Evolutionary conservation across 2,329 filamentous ascomycete species (phyloP), one percentile per base, ranked within the genome.

Genomic region (Chrysosporium keratinophilum): DNA sequence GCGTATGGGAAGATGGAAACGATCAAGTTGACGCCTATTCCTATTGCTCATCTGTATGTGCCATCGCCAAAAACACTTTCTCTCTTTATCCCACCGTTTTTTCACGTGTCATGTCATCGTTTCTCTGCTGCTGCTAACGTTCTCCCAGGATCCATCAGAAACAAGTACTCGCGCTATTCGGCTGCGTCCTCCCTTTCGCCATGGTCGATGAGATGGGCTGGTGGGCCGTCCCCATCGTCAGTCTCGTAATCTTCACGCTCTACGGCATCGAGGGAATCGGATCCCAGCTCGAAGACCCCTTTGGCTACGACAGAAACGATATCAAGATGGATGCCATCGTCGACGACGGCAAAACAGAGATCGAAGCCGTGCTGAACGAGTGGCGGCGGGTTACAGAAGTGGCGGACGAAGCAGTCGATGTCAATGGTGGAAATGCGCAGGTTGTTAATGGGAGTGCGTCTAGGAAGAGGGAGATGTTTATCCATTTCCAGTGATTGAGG

Each of bases 241-340:
- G 74, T 1, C 73, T 84, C 11, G 76, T 84, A 3, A 76, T 77
- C 2, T 84, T 84, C 60, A 83, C 81, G 0, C 68, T 84, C 1
- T 84, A 84, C 56, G 80, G 79, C 0, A 82, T 82, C 23, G 79
- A 82, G 56, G 80, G 79, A 1, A 84, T 83, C 52, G 81, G 79
- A 10, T 75, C 74, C 2, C 80, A 83, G 64, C 69, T 84, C 1
- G 81, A 84, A 62, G 81, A 84, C 62, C 81, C 81, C 1, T 84
- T 84, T 63, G 81, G 81, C 1, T 81, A 81, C 54, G 81, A 82
- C 58, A 75, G 77, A 61, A 83, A 82, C 54, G 81, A 84, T 62
- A 84, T 84, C 66, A 83, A 83, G 62, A 81, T 84, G 75, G 81
- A 84, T 64, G 79, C 78, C 2, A 78, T 84, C 48, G 77, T 80